A percentile compares a stretch with the other conserved stretches of the same genome.
phyloP scores from a whole-genome alignment of 495 filamentous ascomycete species.

The Neurospora sp. region DNA sequence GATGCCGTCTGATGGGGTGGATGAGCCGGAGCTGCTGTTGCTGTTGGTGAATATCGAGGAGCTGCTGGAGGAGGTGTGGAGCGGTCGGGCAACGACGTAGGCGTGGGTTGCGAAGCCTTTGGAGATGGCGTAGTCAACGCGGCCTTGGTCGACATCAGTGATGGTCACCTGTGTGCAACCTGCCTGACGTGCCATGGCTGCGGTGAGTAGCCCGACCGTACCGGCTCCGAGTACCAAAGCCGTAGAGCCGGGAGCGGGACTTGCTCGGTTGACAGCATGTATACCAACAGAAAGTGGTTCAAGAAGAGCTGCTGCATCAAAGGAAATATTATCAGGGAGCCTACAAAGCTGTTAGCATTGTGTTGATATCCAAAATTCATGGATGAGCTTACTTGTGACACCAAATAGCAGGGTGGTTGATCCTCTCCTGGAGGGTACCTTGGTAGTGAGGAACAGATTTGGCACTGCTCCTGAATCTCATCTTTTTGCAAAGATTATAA shows the following conservation, averaged over 20 bases:
- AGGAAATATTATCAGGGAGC: constrained; percentile 61
- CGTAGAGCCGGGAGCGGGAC: constrained; percentile 40
- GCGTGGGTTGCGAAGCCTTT: constrained; percentile 65
- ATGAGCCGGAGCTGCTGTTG: constrained; percentile 27
- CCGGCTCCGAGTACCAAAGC: constrained; percentile 81
- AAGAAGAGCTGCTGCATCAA: constrained; percentile 67
- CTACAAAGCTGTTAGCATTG: constrained; percentile 22
- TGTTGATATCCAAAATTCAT: neutral
- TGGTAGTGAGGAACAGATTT: constrained; percentile 78
- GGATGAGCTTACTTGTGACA: constrained; percentile 49
- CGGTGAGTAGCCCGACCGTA: constrained; percentile 71
- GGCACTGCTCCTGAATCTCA: constrained; percentile 77
- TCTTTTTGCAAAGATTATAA: constrained; percentile 80
- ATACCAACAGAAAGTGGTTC: constrained; percentile 82
- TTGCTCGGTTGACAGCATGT: constrained; percentile 62
- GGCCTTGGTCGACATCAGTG: constrained; percentile 70
- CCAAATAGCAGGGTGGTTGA: constrained; percentile 78
- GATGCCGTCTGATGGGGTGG: constrained; percentile 32
- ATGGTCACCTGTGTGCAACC: constrained; percentile 61
- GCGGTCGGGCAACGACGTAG: constrained; percentile 44
- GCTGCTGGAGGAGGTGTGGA: constrained; percentile 26
- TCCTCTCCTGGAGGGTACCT: constrained; percentile 80
- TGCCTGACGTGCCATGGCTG: constrained; percentile 57
- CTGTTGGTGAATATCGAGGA: constrained; percentile 28
- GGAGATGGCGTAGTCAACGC: constrained; percentile 62